These are phyloP conservation scores for Hortiboletus campestris DNA, from an alignment of 768 basidiomycete species.

Conservation along the genomic window DNA sequence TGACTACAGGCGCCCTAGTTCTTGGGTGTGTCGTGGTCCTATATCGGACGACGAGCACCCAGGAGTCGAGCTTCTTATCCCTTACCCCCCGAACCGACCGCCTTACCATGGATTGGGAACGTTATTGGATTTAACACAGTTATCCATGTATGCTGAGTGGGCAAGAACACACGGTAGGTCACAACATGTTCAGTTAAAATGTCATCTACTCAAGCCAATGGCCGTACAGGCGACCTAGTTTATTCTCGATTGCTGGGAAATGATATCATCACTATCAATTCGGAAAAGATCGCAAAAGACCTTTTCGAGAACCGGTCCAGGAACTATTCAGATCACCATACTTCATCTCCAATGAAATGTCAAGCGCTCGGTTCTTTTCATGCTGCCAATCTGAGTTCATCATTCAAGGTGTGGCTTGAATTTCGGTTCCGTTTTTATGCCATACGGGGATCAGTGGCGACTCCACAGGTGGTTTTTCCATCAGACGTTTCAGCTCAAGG, in stretches of 20 bases:
- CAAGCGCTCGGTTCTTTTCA: neutral
- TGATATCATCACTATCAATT: conserved; percentile 8
- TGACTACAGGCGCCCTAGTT: neutral
- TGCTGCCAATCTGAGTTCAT: too few species aligned
- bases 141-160: neutral
- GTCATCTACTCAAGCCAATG: neutral
- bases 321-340: neutral
- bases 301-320: neutral
- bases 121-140: neutral
- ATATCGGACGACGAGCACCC: neutral
- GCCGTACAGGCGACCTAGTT: conserved; percentile 5
- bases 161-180: conserved; percentile 5
- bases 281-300: neutral
- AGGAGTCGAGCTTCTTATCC: neutral
- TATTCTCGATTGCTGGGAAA: neutral
- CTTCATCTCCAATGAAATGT: neutral
- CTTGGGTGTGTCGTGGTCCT: neutral
- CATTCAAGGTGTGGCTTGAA: too few species aligned
- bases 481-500: neutral
- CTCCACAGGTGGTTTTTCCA: neutral
- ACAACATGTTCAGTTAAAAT: neutral
- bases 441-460: neutral
- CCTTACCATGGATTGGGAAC: conserved; percentile 1
- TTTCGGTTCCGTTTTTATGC: neutral
- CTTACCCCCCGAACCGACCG: neutral